Evolutionary conservation across 2,329 filamentous ascomycete genomes (phyloP).

Genomic region (Clonostachys rhizophaga): DNA sequence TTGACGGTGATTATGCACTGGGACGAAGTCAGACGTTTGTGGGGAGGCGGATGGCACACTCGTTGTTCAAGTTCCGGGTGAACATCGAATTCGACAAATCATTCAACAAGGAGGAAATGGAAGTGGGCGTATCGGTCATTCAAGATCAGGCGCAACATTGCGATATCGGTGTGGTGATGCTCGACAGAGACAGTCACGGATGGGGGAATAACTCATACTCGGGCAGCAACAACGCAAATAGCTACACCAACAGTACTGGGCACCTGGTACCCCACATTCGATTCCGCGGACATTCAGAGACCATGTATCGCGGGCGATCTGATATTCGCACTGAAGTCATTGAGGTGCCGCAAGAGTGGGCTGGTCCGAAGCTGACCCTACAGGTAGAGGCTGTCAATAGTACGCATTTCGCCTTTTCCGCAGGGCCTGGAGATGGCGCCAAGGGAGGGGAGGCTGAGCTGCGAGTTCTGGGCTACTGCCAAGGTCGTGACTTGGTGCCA

Average conservation of each 20-base stretch:
- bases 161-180: slow-evolving; percentile 36
- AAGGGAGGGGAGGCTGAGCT: slow-evolving; percentile 20
- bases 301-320: not conserved
- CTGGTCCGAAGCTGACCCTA: not conserved
- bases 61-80: slow-evolving; percentile 44
- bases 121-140: slow-evolving; percentile 48
- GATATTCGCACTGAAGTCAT: not conserved
- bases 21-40: slow-evolving; percentile 34
- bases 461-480: slow-evolving; percentile 23
- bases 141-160: slow-evolving; percentile 49
- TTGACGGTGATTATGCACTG: slow-evolving; percentile 8
- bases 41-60: slow-evolving; percentile 49
- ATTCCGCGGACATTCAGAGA: slow-evolving; percentile 34
- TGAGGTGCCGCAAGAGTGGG: not conserved
- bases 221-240: no score
- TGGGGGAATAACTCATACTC: no score
- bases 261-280: slow-evolving; percentile 31
- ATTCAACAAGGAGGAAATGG: slow-evolving; percentile 26
- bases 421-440: slow-evolving; percentile 13
- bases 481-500: slow-evolving; percentile 30
- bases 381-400: slow-evolving; percentile 1
- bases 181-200: slow-evolving; percentile 5
- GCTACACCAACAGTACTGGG: not conserved
- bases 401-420: slow-evolving; percentile 1
- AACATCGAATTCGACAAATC: slow-evolving; percentile 34